phyloP scores from a whole-genome alignment of 208 protist genomes.

The Trichomonas gallinae region DNA sequence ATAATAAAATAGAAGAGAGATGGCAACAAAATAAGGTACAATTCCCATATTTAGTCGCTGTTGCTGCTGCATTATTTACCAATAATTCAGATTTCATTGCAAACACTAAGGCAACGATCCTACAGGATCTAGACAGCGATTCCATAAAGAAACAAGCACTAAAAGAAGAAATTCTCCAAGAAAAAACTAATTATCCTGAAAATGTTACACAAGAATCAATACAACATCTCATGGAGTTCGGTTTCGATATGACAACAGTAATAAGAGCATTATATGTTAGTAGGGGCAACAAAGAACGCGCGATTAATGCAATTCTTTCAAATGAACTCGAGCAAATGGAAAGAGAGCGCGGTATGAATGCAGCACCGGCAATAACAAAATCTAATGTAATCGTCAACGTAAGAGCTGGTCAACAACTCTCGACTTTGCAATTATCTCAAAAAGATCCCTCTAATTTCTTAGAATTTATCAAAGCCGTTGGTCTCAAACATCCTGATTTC shows the following conservation, averaged over 20 bases:
- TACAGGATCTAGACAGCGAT: not conserved
- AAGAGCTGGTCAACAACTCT: not conserved
- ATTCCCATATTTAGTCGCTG: not conserved
- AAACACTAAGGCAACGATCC: not conserved
- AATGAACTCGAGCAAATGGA: not conserved
- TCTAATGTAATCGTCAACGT: not conserved
- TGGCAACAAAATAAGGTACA: not conserved
- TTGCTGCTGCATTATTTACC: not conserved
- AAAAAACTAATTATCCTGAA: not conserved
- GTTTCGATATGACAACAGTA: not conserved
- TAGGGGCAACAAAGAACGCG: not conserved
- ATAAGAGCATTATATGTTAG: not conserved
- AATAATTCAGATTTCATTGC: not conserved
- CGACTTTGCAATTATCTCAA: not conserved
- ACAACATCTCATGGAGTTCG: not conserved
- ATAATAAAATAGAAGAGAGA: not conserved
- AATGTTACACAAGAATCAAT: not conserved
- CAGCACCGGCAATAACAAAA: not conserved
- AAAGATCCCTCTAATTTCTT: not conserved
- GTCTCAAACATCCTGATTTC: not conserved
- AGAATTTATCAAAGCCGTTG: not conserved
- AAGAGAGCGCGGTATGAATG: not conserved
- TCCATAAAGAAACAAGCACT: not conserved
- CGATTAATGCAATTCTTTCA: not conserved
- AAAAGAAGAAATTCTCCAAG: not conserved